Base-by-base conservation (phyloP, 257 asterid species). In the Rehmannia glutinosa region DNA sequence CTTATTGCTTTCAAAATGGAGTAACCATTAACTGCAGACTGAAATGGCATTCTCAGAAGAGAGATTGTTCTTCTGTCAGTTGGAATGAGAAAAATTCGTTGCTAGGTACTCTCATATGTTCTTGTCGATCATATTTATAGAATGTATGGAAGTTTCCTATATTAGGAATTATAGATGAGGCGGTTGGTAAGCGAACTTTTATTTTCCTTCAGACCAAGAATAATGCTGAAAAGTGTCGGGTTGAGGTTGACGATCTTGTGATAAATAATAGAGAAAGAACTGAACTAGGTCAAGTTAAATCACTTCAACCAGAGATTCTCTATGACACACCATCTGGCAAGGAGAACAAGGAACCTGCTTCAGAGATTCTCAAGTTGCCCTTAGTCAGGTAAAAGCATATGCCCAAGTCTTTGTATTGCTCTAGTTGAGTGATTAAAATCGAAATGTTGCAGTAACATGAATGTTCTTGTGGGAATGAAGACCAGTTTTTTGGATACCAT, bases 151-250 rank as follows among this genome's bases (percentile, higher is more conserved):
- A n/a, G n/a, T n/a, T n/a, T n/a, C n/a, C n/a, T n/a, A n/a, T n/a
- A n/a, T n/a, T n/a, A n/a, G 91, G 94, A 1, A 86, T 91, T 54
- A 73, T 89, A 63, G 85, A 86, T 41, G 95, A 91, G 28, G 97
- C n/a, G n/a, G n/a, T n/a, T n/a, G n/a, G n/a, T n/a, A n/a, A n/a
- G n/a, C n/a, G n/a, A n/a, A n/a, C n/a, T n/a, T n/a, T n/a, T n/a
- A n/a, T n/a, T n/a, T n/a, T 67, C 67, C 71, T 47, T 36, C 81
- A 67, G 60, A 71, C 72, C 62, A 74, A 77, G 66, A 62, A 66
- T 21, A 61, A 46, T 27, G 23, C 59, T 27, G 78, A 59, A 53
- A 72, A 70, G 66, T 45, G 61, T 66, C 72, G 62, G 45, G 54
- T 21, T 77, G 76, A 19, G 62, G 61, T 57, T 65, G 80, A 74